Evolutionary conservation across 768 basidiomycete species (phyloP), one percentile per base, ranked within the genome.

Genomic region (Dioszegia aurantiaca): DNA sequence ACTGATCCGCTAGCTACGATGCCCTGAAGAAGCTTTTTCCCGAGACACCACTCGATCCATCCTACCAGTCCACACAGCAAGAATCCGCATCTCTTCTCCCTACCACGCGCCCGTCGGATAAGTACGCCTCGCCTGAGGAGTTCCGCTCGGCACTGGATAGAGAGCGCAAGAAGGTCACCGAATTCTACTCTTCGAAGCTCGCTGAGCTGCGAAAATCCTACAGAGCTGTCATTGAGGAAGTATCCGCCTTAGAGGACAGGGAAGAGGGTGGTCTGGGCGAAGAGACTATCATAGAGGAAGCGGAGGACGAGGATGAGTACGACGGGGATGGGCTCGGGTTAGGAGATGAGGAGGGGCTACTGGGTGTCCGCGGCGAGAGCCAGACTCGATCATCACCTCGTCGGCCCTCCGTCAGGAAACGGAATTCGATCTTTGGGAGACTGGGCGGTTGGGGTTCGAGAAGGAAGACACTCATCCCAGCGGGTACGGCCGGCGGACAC

Each of bases 171-270:
- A 95, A 92, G 81, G 86, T 97, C 17, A 77, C 80, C 21, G 53
- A 78, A 0, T 98, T 98, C 75, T 98, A 97, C 75, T 81, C 82
- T 45, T 68, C 76, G 1, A 89, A 93, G 76, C 86, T 89, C 69
- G 82, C 80, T 43, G 88, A 92, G 47, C 77, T 95, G 19, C 47
- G 67, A 27, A 58, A 60, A 26, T 64, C 75, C 16, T 71, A 70
- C 33, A 68, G 69, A 16, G 46, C 61, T 16, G 56, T 80, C n/a
- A 62, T 70, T 41, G 68, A 69, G 16, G 78, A 79, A 44, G 61
- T 80, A 19, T 65, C 69, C 24, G 59, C 67, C 5, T 51, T 77
- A 12, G 76, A 78, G 55, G 75, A 78, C n/a, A 62, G 73, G 3
- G 73, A 75, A 37, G 52, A 71, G 0, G 58, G 55, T 9, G 55